These are phyloP conservation scores for Penicillium arizonense DNA, from an alignment of 495 filamentous ascomycete species.

Conservation along the genomic window DNA sequence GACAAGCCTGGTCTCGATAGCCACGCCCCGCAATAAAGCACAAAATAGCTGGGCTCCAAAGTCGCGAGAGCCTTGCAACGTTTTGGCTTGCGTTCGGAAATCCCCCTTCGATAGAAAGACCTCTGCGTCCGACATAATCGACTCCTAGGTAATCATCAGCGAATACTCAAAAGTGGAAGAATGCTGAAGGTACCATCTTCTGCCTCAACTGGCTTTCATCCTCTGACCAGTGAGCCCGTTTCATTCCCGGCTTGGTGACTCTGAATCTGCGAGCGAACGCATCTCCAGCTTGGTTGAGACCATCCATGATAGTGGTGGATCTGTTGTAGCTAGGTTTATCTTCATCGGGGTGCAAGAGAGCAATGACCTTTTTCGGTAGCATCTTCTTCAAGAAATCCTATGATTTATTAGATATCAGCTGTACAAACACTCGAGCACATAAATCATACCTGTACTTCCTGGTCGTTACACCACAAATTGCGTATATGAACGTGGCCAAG, in stretches of 20 bases:
- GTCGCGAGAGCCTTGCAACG: slow-evolving; percentile 76
- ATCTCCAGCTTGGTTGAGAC: slow-evolving; percentile 66
- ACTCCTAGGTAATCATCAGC: slow-evolving; percentile 21
- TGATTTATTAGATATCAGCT: slow-evolving; percentile 2
- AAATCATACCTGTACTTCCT: slow-evolving; percentile 53
- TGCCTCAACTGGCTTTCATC: slow-evolving; percentile 57
- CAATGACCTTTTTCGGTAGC: slow-evolving; percentile 57
- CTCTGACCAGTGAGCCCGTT: slow-evolving; percentile 70
- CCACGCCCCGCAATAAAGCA: slow-evolving; percentile 72
- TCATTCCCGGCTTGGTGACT: slow-evolving; percentile 68
- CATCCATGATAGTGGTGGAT: slow-evolving; percentile 73
- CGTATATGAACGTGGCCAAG: slow-evolving; percentile 70
- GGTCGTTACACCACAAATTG: slow-evolving; percentile 89
- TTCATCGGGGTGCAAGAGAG: slow-evolving; percentile 62
- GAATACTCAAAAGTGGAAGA: not conserved
- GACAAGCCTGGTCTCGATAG: slow-evolving; percentile 81
- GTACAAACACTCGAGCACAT: not conserved
- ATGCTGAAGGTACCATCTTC: slow-evolving; percentile 37
- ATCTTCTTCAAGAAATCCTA: slow-evolving; percentile 56
- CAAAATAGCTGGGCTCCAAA: slow-evolving; percentile 89
- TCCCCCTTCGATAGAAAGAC: slow-evolving; percentile 59
- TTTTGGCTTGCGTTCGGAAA: slow-evolving; percentile 66
- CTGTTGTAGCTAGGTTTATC: slow-evolving; percentile 65
- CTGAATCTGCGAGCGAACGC: slow-evolving; percentile 65
- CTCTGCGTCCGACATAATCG: slow-evolving; percentile 39